These are phyloP conservation scores for Nothopassalora personata DNA, from an alignment of 2,329 filamentous ascomycete genomes.

Conservation along the genomic window DNA sequence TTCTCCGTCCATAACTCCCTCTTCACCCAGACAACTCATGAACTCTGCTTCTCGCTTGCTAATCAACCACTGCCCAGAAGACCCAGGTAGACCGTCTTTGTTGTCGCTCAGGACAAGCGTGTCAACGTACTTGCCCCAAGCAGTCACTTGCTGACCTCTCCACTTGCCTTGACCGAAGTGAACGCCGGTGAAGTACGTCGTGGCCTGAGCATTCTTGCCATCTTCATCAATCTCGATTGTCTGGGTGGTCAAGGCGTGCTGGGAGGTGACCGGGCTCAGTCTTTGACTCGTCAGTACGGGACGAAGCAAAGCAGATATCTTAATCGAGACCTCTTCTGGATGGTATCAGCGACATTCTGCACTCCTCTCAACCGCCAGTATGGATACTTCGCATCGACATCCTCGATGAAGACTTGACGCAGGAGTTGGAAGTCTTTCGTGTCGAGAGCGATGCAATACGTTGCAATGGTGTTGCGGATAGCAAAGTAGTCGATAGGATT, in stretches of 20 bases:
- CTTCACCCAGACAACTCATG: conserved; percentile 33
- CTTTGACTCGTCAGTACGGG: conserved; percentile 20
- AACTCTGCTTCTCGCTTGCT: conserved; percentile 35
- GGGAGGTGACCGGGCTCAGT: conserved; percentile 37
- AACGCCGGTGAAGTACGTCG: conserved; percentile 40
- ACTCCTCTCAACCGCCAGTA: conserved; percentile 32
- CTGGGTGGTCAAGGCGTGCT: conserved; percentile 42
- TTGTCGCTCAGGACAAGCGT: conserved; percentile 29
- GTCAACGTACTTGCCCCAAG: conserved; percentile 41
- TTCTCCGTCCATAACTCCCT: conserved; percentile 31
- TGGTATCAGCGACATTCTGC: conserved; percentile 30
- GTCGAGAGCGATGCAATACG: conserved; percentile 43
- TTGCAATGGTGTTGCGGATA: conserved; percentile 40
- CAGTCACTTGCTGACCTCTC: conserved; percentile 37
- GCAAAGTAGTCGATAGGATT: conserved; percentile 33
- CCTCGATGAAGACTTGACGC: conserved; percentile 36
- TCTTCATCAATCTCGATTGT: conserved; percentile 32
- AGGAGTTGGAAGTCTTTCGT: conserved; percentile 38
- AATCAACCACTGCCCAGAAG: conserved; percentile 39
- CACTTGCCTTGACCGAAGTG: conserved; percentile 42
- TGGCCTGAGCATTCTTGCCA: conserved; percentile 32
- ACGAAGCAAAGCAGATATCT: neutral
- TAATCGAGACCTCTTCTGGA: conserved; percentile 24
- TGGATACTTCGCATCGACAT: conserved; percentile 40
- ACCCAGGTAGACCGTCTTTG: conserved; percentile 26